Base-by-base conservation (phyloP, 2,329 filamentous ascomycete species). In the Onygenales sp. region DNA sequence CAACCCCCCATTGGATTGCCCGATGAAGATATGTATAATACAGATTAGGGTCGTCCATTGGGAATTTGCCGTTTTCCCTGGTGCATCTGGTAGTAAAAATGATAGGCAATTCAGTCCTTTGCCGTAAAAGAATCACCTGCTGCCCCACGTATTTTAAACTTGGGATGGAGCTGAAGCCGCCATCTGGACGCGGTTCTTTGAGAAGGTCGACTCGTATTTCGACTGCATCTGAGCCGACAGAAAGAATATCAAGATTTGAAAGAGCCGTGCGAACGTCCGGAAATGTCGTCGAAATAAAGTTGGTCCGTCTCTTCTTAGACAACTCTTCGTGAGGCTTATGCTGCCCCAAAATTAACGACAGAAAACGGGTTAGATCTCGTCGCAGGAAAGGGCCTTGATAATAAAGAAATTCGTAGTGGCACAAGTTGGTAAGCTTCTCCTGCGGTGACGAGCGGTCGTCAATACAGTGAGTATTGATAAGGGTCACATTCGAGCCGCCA, bases 381-480 rank as follows among this genome's bases (percentile, higher is more conserved):
- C 88, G 82, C 57, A 85, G 83, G 66, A 87, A 88, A 1, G 85
- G 80, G 7, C 78, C 77, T 57, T 84, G 80, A 3, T 86, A 87
- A 72, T 93, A 94, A 17, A 94, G 77, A 61, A 92, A 93, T 67
- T 94, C 89, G 71, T 92, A 93, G 70, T 93, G 87, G 72, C 86
- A 91, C 54, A 79, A 70, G 31, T 80, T 74, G 13, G 84, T 89
- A 27, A 90, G 77, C 45, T 75, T 68, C 41, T 79, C 67, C 59
- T 88, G 82, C n/a, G 84, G 82, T 14, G 83, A 82, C 73, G 85
- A 86, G 33, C 82, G 83, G 53, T 83, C 75, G 61, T 84, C 82
- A 57, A 89, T 82, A 64, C 85, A 88, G 66, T 92, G 86, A 27
- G 86, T 83, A 66, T 91, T 86, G 65, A 93, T 85, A 54, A 84